A percentile compares a stretch with the other conserved stretches of the same genome.
Evolutionary conservation across 306 rosid genomes (phyloP).

Genomic region (Carpinus viminea): DNA sequence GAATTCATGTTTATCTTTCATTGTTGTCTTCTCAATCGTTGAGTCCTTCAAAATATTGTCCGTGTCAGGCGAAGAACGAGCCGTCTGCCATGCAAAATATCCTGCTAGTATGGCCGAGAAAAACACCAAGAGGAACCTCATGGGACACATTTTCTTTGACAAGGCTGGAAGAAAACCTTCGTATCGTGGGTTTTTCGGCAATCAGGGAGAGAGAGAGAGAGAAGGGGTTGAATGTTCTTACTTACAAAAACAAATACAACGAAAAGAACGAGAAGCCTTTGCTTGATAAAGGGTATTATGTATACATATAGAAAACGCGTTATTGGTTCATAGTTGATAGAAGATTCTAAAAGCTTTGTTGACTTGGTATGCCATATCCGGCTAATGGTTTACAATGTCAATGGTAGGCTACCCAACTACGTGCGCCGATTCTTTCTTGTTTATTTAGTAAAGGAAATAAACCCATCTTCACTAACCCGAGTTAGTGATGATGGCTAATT

Average conservation of each 20-base stretch:
- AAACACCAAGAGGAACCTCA: conserved; percentile 71
- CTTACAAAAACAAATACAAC: not conserved
- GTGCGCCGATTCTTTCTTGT: no score
- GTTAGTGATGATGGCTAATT: no score
- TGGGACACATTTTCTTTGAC: conserved; percentile 59
- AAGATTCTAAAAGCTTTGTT: no score
- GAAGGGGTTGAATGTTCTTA: not conserved
- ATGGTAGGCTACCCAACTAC: not conserved
- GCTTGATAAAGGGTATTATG: not conserved
- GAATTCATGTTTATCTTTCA: conserved; percentile 19
- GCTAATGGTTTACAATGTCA: not conserved
- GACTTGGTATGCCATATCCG: not conserved
- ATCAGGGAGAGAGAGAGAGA: not conserved
- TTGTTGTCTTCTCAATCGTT: conserved; percentile 11
- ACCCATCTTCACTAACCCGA: no score
- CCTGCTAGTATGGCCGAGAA: conserved; percentile 67
- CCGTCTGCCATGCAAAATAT: conserved; percentile 62
- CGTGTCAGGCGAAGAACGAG: conserved; percentile 38
- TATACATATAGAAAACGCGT: no score
- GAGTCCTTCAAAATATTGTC: conserved; percentile 22
- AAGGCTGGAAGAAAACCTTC: not conserved
- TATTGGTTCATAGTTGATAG: no score
- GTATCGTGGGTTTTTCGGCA: not conserved
- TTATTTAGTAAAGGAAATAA: no score
- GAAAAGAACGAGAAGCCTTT: not conserved